These are phyloP conservation scores for Leptosphaerulina australis DNA, from an alignment of 2,329 filamentous ascomycete species.

Conservation along the genomic window DNA sequence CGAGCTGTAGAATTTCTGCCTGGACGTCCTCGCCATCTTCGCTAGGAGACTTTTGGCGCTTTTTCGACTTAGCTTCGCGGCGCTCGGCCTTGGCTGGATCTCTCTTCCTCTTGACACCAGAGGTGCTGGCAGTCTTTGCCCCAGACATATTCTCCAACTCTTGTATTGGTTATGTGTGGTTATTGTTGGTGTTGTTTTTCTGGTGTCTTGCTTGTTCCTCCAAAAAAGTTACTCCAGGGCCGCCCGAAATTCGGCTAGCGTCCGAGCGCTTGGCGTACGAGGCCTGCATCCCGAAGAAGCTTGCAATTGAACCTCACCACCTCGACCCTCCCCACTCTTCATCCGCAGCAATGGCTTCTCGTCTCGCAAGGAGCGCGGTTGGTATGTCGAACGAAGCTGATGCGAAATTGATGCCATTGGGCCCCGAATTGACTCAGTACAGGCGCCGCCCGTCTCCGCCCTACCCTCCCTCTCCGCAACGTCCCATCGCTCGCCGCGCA, in stretches of 20 bases:
- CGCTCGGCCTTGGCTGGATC: constrained; percentile 40
- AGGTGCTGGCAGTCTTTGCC: constrained; percentile 31
- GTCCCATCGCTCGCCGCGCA: constrained; percentile 75
- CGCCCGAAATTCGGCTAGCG: constrained; percentile 35
- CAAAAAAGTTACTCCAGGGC: constrained; percentile 10
- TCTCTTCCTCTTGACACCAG: constrained; percentile 54
- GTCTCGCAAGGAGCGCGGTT: constrained; percentile 92
- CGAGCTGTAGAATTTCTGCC: constrained; percentile 73
- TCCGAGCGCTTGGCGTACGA: constrained; percentile 28
- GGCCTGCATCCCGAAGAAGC: constrained; percentile 34
- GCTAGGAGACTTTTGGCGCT: constrained; percentile 38
- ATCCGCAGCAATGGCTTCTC: constrained; percentile 87
- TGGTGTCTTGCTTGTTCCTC: background rate
- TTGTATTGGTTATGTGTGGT: background rate
- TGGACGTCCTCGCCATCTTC: constrained; percentile 57
- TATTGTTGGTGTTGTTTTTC: background rate
- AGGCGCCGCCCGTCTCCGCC: constrained; percentile 90
- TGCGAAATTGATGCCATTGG: constrained; percentile 50
- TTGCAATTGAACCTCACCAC: constrained; percentile 24
- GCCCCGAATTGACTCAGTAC: constrained; percentile 25
- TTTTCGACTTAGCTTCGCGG: constrained; percentile 50
- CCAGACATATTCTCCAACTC: constrained; percentile 44
- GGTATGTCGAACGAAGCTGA: constrained; percentile 66
- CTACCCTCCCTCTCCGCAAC: constrained; percentile 73
- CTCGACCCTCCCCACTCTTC: constrained; percentile 46